Percentiles rank a stretch among this genome's conserved stretches.
Conservation (phyloP, 441 rosid genomes). For the Euphorbia schlechtendalii region DNA sequence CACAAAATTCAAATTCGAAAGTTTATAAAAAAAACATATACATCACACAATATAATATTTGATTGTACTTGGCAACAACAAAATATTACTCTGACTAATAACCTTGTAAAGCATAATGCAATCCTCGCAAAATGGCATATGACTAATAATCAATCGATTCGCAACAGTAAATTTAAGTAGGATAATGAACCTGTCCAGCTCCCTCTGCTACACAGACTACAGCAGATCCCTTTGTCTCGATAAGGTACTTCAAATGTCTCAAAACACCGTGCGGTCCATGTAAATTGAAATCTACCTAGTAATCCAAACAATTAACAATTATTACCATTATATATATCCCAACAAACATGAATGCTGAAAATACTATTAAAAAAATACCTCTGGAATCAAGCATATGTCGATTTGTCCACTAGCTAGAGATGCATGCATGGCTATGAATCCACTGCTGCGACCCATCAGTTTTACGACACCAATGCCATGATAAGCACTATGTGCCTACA, state of each 20-base stretch:
- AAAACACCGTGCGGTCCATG: slow-evolving; percentile 87
- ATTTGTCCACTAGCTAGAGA: slow-evolving; percentile 95
- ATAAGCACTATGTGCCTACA: slow-evolving; percentile 92
- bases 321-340: slow-evolving; percentile 11
- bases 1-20: not conserved
- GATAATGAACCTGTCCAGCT: slow-evolving; percentile 83
- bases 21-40: too few relatives aligned
- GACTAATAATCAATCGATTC: not conserved
- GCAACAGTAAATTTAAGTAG: not conserved
- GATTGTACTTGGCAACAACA: not conserved
- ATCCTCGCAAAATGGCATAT: not conserved
- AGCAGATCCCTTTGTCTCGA: slow-evolving; percentile 92
- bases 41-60: not conserved
- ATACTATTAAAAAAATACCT: slow-evolving; percentile 38
- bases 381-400: slow-evolving; percentile 92
- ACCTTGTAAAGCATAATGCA: too few relatives aligned
- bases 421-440: slow-evolving; percentile 97
- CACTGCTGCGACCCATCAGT: slow-evolving; percentile 97
- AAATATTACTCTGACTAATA: too few relatives aligned
- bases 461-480: slow-evolving; percentile 94
- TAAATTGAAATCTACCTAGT: slow-evolving; percentile 69
- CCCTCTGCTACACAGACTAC: slow-evolving; percentile 97
- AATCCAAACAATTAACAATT: slow-evolving; percentile 11
- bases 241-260: slow-evolving; percentile 72
- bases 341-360: slow-evolving; percentile 3